A percentile compares a stretch with the other conserved stretches of the same genome.
These are phyloP conservation scores for Persicaria tinctoria DNA, from an alignment of 148 eudicot genomes.

Conservation along the genomic window DNA sequence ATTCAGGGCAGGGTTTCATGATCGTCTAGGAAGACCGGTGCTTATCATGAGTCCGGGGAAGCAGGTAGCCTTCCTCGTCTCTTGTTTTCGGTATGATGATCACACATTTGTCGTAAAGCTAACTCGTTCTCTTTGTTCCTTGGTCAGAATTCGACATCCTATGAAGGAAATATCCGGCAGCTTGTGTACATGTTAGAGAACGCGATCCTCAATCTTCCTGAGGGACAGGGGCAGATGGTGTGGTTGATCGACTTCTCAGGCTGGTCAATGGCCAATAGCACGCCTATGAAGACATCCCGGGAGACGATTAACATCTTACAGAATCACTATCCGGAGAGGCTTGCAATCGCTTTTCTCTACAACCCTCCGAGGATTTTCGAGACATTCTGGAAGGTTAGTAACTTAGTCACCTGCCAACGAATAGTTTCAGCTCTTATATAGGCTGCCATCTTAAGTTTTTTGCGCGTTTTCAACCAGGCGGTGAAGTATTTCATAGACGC, in stretches of 20 bases:
- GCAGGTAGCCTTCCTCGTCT: slow-evolving; percentile 42
- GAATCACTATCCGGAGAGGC: slow-evolving; percentile 95
- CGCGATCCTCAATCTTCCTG: slow-evolving; percentile 73
- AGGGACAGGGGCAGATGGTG: slow-evolving; percentile 87
- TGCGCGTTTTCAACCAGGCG: slow-evolving; percentile 27
- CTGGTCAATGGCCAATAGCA: slow-evolving; percentile 51
- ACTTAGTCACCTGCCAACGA: neutral
- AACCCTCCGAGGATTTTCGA: slow-evolving; percentile 77
- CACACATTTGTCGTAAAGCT: neutral
- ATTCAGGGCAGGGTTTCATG: slow-evolving; percentile 75
- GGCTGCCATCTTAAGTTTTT: neutral
- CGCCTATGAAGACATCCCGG: slow-evolving; percentile 59
- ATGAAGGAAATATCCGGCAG: slow-evolving; percentile 73
- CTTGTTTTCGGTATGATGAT: neutral
- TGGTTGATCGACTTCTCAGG: slow-evolving; percentile 90
- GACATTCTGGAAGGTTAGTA: slow-evolving; percentile 63
- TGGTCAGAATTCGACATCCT: slow-evolving; percentile 54
- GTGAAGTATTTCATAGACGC: slow-evolving; percentile 64
- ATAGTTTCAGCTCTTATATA: too few relatives aligned
- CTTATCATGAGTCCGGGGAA: slow-evolving; percentile 96
- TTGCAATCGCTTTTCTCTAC: slow-evolving; percentile 61
- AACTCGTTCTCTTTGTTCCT: slow-evolving; percentile 2
- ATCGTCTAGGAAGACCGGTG: slow-evolving; percentile 68
- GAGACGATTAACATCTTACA: slow-evolving; percentile 65
- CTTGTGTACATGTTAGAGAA: slow-evolving; percentile 77